Conservation (phyloP, 2,329 filamentous ascomycete genomes). For the Chaetothyriales sp. region DNA sequence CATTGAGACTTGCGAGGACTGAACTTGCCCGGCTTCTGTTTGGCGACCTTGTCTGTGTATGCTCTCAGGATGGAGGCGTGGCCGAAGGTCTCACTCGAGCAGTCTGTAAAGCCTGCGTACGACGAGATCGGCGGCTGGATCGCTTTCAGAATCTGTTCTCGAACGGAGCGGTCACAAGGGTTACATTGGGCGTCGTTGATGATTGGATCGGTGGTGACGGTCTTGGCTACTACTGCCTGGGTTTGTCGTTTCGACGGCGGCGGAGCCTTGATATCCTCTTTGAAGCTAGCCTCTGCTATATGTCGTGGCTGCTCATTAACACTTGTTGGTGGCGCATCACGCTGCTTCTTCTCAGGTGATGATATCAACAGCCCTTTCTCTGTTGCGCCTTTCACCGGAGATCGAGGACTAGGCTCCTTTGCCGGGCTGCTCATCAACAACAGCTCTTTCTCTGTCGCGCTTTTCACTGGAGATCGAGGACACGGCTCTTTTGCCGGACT, state of each 20-base stretch:
- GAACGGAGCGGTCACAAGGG: slow-evolving; percentile 65
- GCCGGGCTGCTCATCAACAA: slow-evolving; percentile 54
- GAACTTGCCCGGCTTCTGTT: slow-evolving; percentile 29
- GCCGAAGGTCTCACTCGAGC: slow-evolving; percentile 49
- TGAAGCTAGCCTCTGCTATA: no score
- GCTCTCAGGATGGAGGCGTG: slow-evolving; percentile 66
- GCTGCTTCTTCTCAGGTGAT: slow-evolving; percentile 3
- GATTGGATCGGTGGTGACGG: slow-evolving; percentile 40
- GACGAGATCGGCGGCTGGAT: slow-evolving; percentile 59
- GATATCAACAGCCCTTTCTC: slow-evolving; percentile 2
- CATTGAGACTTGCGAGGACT: slow-evolving; percentile 37
- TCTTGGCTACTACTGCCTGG: neutral
- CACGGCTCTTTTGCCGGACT: slow-evolving; percentile 42
- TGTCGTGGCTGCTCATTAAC: no score
- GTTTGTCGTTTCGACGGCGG: no score
- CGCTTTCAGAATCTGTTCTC: slow-evolving; percentile 59
- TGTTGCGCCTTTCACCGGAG: neutral
- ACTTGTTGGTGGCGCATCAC: neutral
- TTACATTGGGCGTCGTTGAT: slow-evolving; percentile 79
- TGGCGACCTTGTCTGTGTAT: slow-evolving; percentile 55
- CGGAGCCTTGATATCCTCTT: no score
- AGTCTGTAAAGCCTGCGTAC: slow-evolving; percentile 69
- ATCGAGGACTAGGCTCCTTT: neutral
- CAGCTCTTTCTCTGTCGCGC: slow-evolving; percentile 2
- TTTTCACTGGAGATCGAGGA: slow-evolving; percentile 34